Evolutionary conservation across 1,284 basidiomycete genomes (phyloP), one percentile per base, ranked within the genome.

Genomic region (Puccinia polysora): DNA sequence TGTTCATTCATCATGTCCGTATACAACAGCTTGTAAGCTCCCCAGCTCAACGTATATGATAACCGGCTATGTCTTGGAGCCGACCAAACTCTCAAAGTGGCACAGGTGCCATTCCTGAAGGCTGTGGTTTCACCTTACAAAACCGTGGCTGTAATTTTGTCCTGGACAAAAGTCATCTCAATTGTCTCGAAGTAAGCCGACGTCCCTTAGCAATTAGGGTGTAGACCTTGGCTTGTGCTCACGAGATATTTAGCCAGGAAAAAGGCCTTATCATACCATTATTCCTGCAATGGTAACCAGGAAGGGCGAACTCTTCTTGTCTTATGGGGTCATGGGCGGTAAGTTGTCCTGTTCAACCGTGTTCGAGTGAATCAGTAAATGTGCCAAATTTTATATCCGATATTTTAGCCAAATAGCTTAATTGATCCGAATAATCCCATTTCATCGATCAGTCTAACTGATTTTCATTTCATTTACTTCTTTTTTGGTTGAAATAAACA

Each of bases 1-100:
- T 95, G 91, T 80, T 93, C 90, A 75, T 96, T 88, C 79, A 97
- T 97, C 74, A 90, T 92, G 79, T 92, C 90, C 76, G 95, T 94
- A 79, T 95, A 91, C 79, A 86, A 50, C 71, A 62, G 25, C 3
- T 18, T 40, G 34, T 47, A n/a, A 56, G 15, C 20, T n/a, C n/a
- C n/a, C n/a, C n/a, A n/a, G n/a, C n/a, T n/a, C n/a, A n/a, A n/a
- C n/a, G n/a, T n/a, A n/a, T n/a, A n/a, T n/a, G n/a, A n/a, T n/a
- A 49, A 2, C 30, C 43, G 36, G 50, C 20, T 36, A 40, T 40
- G 5, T n/a, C n/a, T 34, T 0, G n/a, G 10, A n/a, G n/a, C n/a
- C n/a, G n/a, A n/a, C n/a, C n/a, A n/a, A 73, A 80, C 65, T 77
- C 78, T 75, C 83, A 83, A 0, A 84, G 84, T 70, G 84, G 84